Evolutionary conservation across 371 early-diverging fungal species (phyloP), one percentile per base, ranked within the genome.

Genomic region (Nematocida ausubeli): DNA sequence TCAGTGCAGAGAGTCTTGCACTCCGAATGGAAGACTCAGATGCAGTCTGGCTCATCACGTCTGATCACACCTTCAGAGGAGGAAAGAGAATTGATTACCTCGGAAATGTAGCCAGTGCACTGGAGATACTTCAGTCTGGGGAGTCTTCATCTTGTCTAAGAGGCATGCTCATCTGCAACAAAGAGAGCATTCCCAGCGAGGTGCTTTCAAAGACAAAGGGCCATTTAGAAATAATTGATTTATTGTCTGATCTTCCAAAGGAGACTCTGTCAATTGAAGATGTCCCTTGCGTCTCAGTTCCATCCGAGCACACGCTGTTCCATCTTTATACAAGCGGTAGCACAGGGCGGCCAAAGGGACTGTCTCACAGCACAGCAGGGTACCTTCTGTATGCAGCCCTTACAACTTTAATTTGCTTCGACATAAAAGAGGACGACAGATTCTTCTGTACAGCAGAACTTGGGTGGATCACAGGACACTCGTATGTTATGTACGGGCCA

Each of bases 321-420:
- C 89, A 93, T 72, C 87, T 95, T 9, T 95, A 95, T 87, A 94
- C 95, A 30, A 94, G 91, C 52, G 95, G 93, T 2, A 91, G 91
- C 37, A 96, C 96, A 0, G 89, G 97, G 34, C 92, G 90, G 81
- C 96, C 96, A 24, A 98, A 98, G 82, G 96, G 98, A 81, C 90
- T 96, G 6, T 93, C 94, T 26, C 98, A 97, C 85, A 90, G 95
- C 7, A 91, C 94, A 2, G 97, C 89, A 49, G 96, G 96, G 42
- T 96, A 95, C 82, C 85, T 95, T 7, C 86, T 95, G 2, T 94
- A 94, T 50, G 93, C 92, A 5, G 87, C 89, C 14, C 85, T 89
- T 26, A 90, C 87, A 89, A 90, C 80, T 89, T 91, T 86, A 56
- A 88, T 90, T 70, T 87, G 93, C 37, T 93, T 93, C 83, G 80